These are phyloP conservation scores for Eremothecium cymbalariae DNA, from an alignment of 1,139 yeast species.

Conservation along the genomic window DNA sequence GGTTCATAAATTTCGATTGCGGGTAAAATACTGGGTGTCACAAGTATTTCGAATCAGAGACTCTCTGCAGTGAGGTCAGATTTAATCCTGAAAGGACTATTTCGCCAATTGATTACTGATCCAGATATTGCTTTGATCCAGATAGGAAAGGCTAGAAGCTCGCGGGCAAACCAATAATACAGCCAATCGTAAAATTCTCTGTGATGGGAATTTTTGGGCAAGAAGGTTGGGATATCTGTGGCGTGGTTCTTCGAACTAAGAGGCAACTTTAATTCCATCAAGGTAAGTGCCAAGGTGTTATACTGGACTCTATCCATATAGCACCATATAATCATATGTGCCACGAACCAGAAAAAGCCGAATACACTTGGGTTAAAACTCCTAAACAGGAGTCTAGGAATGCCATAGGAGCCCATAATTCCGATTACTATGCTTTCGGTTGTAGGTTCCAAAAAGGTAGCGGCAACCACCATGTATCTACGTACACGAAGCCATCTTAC, in stretches of 20 bases:
- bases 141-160: conserved; percentile 68
- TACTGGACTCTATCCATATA: conserved; percentile 55
- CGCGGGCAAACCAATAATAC: conserved; percentile 59
- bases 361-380: conserved; percentile 10
- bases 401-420: conserved; percentile 53
- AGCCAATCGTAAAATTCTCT: conserved; percentile 37
- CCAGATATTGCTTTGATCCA: conserved; percentile 81
- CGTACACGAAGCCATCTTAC: conserved; percentile 86
- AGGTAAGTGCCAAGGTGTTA: conserved; percentile 36
- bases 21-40: no score
- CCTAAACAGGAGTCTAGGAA: conserved; percentile 40
- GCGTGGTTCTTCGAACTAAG: no score
- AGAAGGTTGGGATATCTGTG: no score
- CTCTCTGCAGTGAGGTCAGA: conserved; percentile 73
- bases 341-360: conserved; percentile 34
- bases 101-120: conserved; percentile 75
- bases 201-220: no score
- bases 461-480: conserved; percentile 78
- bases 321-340: conserved; percentile 60
- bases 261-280: no score
- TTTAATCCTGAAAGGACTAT: conserved; percentile 63
- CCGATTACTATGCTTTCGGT: conserved; percentile 73
- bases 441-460: conserved; percentile 79
- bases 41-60: no score
- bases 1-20: no score